These are phyloP conservation scores for Phytophthora melonis DNA, from an alignment of 352 stramenopile species.

Conservation along the genomic window DNA sequence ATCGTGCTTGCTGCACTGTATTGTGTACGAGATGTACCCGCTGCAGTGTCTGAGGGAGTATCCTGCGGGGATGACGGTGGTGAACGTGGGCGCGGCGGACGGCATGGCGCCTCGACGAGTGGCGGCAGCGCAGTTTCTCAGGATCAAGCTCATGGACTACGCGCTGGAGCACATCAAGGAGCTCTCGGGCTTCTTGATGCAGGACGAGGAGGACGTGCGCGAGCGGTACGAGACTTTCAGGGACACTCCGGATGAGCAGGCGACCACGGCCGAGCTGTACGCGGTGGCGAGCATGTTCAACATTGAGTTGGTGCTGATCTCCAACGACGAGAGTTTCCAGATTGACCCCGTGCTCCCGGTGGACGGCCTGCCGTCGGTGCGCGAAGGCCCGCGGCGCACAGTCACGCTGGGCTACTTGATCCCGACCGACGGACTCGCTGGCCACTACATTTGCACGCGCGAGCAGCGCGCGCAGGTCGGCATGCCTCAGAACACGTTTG, in stretches of 20 bases:
- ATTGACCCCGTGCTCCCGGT: conserved; percentile 84
- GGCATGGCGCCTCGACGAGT: conserved; percentile 78
- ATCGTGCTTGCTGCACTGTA: conserved; percentile 83
- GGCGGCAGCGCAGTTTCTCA: conserved; percentile 68
- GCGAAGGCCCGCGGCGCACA: conserved; percentile 59
- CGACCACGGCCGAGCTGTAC: conserved; percentile 83
- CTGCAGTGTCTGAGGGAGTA: conserved; percentile 81
- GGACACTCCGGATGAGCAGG: conserved; percentile 76
- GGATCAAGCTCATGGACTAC: conserved; percentile 80
- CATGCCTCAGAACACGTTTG: conserved; percentile 70
- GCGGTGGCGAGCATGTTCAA: conserved; percentile 86
- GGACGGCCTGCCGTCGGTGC: conserved; percentile 61
- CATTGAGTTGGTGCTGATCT: conserved; percentile 82
- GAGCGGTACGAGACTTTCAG: conserved; percentile 82
- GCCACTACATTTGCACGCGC: conserved; percentile 87
- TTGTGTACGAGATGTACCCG: conserved; percentile 90
- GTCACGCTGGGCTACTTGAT: conserved; percentile 83
- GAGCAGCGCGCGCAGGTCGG: conserved; percentile 50
- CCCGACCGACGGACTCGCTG: conserved; percentile 66
- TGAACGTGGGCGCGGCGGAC: conserved; percentile 84
- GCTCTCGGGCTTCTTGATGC: conserved; percentile 75
- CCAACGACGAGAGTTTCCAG: conserved; percentile 84
- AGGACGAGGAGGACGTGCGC: conserved; percentile 72
- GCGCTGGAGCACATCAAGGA: conserved; percentile 67
- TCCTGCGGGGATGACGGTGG: conserved; percentile 74